Evolutionary conservation across 768 basidiomycete genomes (phyloP).

Genomic region (Suillus subluteus): DNA sequence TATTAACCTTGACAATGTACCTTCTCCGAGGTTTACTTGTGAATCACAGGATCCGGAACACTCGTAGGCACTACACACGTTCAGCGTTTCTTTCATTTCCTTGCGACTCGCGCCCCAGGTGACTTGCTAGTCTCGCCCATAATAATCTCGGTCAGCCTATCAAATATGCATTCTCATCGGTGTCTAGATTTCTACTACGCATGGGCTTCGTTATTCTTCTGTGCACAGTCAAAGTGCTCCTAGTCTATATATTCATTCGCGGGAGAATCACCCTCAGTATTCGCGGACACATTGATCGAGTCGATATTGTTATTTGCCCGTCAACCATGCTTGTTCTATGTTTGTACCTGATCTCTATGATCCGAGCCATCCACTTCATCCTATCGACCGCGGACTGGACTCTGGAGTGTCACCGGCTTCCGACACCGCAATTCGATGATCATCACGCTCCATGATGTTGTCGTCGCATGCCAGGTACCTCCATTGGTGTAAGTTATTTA

Average conservation of each 20-base stretch:
- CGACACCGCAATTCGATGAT: background rate
- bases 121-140: background rate
- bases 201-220: background rate
- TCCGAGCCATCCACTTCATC: background rate
- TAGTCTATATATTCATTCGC: constrained; percentile 1
- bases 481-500: background rate
- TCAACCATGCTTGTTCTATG: background rate
- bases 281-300: background rate
- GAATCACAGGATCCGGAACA: background rate
- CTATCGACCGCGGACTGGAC: constrained; percentile 3
- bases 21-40: background rate
- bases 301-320: background rate
- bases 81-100: constrained; percentile 1
- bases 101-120: background rate
- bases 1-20: background rate
- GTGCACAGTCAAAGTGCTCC: background rate
- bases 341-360: background rate
- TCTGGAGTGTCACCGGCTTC: background rate
- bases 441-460: background rate
- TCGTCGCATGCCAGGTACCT: background rate
- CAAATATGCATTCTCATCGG: background rate
- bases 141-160: background rate
- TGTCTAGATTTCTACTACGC: background rate
- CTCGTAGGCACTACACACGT: background rate
- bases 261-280: constrained; percentile 2